Base-by-base conservation (phyloP, 2,329 filamentous ascomycete genomes). In the Kalmusia sp. region DNA sequence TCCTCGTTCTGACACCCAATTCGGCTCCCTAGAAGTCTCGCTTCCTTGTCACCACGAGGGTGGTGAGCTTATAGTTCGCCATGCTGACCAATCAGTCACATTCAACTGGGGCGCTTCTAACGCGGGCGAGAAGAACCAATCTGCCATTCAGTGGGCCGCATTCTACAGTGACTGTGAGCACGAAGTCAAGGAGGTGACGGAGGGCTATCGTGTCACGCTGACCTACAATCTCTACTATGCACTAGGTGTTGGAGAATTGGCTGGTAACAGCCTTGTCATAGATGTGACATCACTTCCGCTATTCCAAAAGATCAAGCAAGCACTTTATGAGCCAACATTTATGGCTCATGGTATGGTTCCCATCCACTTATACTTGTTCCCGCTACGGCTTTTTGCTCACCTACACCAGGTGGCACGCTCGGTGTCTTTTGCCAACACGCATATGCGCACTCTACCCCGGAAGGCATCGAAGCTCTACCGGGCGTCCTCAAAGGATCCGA, bases 221-320 rank as follows among this genome's bases (percentile, higher is more conserved):
- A 87, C 84, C 0, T 87, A 88, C 69, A 87, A 87, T 28, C 51
- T 88, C 1, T 85, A 77, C 15, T 43, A 30, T 14, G 21, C 25
- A 12, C 7, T 14, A 44, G 39, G 30, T 35, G 14, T 35, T n/a
- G 22, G 39, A 35, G 62, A 70, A 12, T 63, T 70, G 6, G 61
- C 58, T 44, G 66, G 55, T 8, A 46, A 54, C 4, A 43, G 51
- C 19, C 37, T 49, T 6, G 53, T 38, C n/a, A 60, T 77, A 30
- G 67, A 78, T 49, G 63, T 72, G 4, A 58, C 59, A 3, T 52
- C 62, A 1, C 62, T 77, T 41, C 76, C 76, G 0, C 51, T 82
- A 1, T 76, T 76, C 49, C 51, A 59, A 1, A 60, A 61, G 2
- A 51, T 79, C 6, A 55, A 68, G n/a, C 54, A 56, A 0, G 63